These are phyloP conservation scores for Proliferodiscus dingleyae DNA, from an alignment of 2,329 filamentous ascomycete species.

Conservation along the genomic window DNA sequence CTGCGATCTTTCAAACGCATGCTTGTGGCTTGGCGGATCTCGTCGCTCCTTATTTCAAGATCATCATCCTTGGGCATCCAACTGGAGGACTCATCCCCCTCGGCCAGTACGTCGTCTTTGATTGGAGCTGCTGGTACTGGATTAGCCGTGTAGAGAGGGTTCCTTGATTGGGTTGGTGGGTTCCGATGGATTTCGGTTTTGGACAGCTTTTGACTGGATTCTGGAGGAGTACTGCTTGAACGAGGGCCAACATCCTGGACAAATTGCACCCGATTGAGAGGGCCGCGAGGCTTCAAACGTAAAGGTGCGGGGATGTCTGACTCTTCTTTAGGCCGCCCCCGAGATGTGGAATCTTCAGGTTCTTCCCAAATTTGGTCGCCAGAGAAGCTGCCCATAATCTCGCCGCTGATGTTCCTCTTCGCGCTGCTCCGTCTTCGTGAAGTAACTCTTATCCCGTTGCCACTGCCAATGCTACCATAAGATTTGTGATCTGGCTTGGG, in stretches of 20 bases:
- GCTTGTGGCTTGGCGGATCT: conserved; percentile 85
- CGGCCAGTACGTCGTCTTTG: conserved; percentile 16
- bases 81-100: conserved; percentile 10
- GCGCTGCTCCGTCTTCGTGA: conserved; percentile 22
- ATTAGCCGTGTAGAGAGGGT: conserved; percentile 75
- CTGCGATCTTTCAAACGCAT: conserved; percentile 85
- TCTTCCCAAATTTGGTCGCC: conserved; percentile 88
- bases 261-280: conserved; percentile 57
- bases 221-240: conserved; percentile 40
- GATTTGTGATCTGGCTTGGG: conserved; percentile 18
- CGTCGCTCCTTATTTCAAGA: conserved; percentile 77
- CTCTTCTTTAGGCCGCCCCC: conserved; percentile 23
- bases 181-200: conserved; percentile 77
- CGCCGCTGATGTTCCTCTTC: conserved; percentile 64
- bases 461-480: conserved; percentile 23
- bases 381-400: conserved; percentile 59
- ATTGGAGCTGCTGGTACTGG: conserved; percentile 27
- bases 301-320: conserved; percentile 42
- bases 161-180: conserved; percentile 74
- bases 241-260: conserved; percentile 35
- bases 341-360: conserved; percentile 45
- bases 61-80: conserved; percentile 56
- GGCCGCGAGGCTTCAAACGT: conserved; percentile 58
- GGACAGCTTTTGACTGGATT: conserved; percentile 36
- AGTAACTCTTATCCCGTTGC: conserved; percentile 7